A percentile compares a stretch with the other conserved stretches of the same genome.
Evolutionary conservation across 257 asterid species (phyloP).

Genomic region (Capsicum chinense): DNA sequence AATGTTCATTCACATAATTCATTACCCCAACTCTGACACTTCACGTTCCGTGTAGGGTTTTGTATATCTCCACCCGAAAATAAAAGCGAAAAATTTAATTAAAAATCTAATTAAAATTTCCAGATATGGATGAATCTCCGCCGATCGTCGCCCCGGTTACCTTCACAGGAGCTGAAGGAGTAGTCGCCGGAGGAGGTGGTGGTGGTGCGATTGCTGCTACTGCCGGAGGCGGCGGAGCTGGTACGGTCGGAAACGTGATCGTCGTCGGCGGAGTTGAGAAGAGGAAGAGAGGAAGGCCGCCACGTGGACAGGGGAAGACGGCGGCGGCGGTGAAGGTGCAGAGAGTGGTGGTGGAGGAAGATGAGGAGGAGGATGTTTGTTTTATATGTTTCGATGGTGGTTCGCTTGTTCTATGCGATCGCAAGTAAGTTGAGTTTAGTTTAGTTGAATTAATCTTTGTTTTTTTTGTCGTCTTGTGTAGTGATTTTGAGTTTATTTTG

Average conservation of each 20-base stretch:
- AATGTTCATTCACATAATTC: not conserved
- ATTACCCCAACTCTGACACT: not conserved
- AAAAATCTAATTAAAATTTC: not conserved
- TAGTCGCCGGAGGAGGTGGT: constrained; percentile 38
- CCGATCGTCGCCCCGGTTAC: constrained; percentile 35
- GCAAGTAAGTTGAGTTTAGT: constrained; percentile 62
- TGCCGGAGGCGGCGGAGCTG: not conserved
- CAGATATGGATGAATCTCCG: constrained; percentile 37
- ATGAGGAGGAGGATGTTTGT: constrained; percentile 94
- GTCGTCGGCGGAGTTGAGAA: constrained; percentile 45
- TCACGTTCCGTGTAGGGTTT: constrained; percentile 28
- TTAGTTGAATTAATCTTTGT: too few relatives aligned
- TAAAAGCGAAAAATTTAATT: not conserved
- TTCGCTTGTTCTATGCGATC: constrained; percentile 87
- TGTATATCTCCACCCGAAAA: not conserved
- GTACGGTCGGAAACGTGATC: constrained; percentile 13
- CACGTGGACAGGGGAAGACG: constrained; percentile 54
- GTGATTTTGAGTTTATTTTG: too few relatives aligned
- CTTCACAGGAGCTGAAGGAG: not conserved
- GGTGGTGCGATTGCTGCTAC: constrained; percentile 29
- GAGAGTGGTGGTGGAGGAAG: constrained; percentile 34
- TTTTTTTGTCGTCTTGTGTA: too few relatives aligned
- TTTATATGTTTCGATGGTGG: constrained; percentile 98
- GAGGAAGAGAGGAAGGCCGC: constrained; percentile 80
- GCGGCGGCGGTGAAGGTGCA: constrained; percentile 44